Base-by-base conservation (phyloP, 768 basidiomycete genomes). In the Coprinopsis sp. region DNA sequence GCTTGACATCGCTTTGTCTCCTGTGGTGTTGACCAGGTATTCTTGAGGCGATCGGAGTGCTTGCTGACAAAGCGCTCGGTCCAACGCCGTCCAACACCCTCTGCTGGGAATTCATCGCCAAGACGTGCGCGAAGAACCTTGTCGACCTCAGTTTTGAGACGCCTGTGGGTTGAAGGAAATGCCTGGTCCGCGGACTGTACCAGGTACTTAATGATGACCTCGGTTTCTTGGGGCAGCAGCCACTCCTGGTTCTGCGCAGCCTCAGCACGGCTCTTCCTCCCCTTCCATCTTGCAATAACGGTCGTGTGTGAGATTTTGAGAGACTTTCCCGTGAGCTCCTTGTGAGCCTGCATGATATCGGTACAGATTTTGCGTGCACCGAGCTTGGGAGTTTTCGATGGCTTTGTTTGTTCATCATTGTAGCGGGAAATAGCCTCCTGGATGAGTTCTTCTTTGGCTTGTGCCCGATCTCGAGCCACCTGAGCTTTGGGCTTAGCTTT, bases 41-140 rank as follows among this genome's bases (percentile, higher is more conserved):
- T 46, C n/a, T 56, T 46, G 5, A 74, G 45, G 4, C 43, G 25
- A 16, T 64, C 47, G 2, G 41, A 37, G 47, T 74, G 60, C 44
- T 58, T 56, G 42, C 54, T 45, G 11, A 56, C 18, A 51, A 70
- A 71, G 5, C 56, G 50, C 16, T 51, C n/a, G 3, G 65, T 64
- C 70, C 69, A 73, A 13, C 67, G 58, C 21, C 59, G 57, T 1
- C 71, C 68, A 29, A 72, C 61, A 28, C 68, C 64, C 7, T 21
- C 22, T 10, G 38, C 37, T 5, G 61, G 67, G 43, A 68, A 71
- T 28, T 46, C 27, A 29, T 54, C 43, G 7, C 66, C 64, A 24
- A 62, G 52, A 1, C 53, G 46, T 13, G 67, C 64, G 6, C 37
- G 31, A 24, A 49, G 51, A 23, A 70, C 64, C 3, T 46, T 31